Evolutionary conservation across 164 flowering plant genomes (phyloP).

Genomic region (Cinnamomum micranthum): DNA sequence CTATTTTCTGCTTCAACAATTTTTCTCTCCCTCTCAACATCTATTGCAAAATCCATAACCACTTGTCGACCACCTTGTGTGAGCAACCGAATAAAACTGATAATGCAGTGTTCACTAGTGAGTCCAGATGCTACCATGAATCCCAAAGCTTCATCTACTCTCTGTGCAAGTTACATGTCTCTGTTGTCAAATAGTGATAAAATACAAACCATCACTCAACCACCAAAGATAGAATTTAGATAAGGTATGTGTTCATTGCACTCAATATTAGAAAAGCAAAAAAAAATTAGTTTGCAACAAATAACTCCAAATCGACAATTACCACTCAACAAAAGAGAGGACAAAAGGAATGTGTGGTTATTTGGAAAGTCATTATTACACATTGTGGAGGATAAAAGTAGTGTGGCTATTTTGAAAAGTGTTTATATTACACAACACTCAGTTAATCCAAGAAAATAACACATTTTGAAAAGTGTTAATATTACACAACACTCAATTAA

Average conservation of each 20-base stretch:
- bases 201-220: neutral
- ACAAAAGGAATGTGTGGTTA: neutral
- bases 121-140: conserved; percentile 47
- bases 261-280: too few relatives aligned
- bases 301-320: neutral
- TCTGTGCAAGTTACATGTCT: conserved; percentile 41
- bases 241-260: too few relatives aligned
- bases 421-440: too few relatives aligned
- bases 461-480: neutral
- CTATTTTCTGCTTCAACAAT: too few relatives aligned
- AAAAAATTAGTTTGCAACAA: too few relatives aligned
- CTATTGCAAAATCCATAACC: too few relatives aligned
- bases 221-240: too few relatives aligned
- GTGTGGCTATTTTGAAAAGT: neutral
- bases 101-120: conserved; percentile 30
- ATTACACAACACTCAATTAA: too few relatives aligned
- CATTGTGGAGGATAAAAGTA: too few relatives aligned
- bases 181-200: conserved; percentile 11
- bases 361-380: too few relatives aligned
- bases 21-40: too few relatives aligned
- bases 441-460: neutral
- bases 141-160: conserved; percentile 49
- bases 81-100: conserved; percentile 8
- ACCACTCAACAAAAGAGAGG: neutral
- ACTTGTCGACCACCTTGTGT: too few relatives aligned